Percentiles rank a stretch among this genome's conserved stretches.
Conservation (phyloP, 768 basidiomycete species). For the Pisolithus sp. region DNA sequence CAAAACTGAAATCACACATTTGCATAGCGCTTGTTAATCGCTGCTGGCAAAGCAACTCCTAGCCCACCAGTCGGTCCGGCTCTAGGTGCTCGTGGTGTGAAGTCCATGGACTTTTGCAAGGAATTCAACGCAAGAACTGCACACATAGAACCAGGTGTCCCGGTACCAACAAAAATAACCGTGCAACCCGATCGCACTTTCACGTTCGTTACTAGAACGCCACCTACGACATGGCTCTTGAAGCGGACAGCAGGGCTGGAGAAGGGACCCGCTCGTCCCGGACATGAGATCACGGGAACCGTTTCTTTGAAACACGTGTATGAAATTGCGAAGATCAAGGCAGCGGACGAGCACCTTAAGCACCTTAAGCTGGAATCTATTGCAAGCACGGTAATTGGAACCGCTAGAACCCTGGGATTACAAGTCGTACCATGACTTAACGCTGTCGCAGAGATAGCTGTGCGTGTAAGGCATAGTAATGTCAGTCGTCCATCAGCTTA, state of each 20-base stretch:
- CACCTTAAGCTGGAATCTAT: slow-evolving; percentile 84
- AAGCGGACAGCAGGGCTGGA: slow-evolving; percentile 87
- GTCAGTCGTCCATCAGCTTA: slow-evolving; percentile 18
- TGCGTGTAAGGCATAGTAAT: slow-evolving; percentile 21
- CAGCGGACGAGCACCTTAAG: slow-evolving; percentile 81
- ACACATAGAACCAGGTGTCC: slow-evolving; percentile 76
- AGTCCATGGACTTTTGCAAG: slow-evolving; percentile 99
- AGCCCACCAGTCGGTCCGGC: slow-evolving; percentile 96
- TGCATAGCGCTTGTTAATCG: slow-evolving; percentile 72
- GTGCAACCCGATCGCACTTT: slow-evolving; percentile 95
- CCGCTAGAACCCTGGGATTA: slow-evolving; percentile 83
- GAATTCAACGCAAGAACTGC: slow-evolving; percentile 98
- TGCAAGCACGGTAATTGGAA: slow-evolving; percentile 82
- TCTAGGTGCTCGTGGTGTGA: slow-evolving; percentile 95
- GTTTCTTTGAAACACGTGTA: slow-evolving; percentile 95
- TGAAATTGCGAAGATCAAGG: slow-evolving; percentile 97
- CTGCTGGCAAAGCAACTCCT: slow-evolving; percentile 92
- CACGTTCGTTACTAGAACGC: slow-evolving; percentile 87
- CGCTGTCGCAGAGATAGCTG: slow-evolving; percentile 7
- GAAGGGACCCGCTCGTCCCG: slow-evolving; percentile 81
- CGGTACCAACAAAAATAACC: slow-evolving; percentile 87
- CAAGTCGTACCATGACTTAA: slow-evolving; percentile 75
- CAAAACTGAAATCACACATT: slow-evolving; percentile 8
- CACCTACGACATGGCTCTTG: slow-evolving; percentile 83
- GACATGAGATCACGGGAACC: slow-evolving; percentile 72